Evolutionary conservation across 106 monocot species (phyloP).

Genomic region (Allium sativum): DNA sequence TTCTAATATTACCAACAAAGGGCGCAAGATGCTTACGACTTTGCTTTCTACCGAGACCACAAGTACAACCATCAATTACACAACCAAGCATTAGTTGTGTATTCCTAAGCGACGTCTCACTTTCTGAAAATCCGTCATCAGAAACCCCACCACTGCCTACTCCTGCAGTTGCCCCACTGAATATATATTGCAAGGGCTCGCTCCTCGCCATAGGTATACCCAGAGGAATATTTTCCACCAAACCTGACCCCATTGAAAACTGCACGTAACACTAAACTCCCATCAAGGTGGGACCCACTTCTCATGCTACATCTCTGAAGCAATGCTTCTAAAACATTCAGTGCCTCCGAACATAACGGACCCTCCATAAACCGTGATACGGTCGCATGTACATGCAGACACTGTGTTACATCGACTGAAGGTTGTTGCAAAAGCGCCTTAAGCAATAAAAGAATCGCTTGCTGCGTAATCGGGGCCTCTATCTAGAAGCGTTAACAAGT

Average conservation of each 20-base stretch:
- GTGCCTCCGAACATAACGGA: conserved; percentile 70
- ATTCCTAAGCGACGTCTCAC: conserved; percentile 73
- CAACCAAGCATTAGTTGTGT: conserved; percentile 73
- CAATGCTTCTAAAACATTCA: conserved; percentile 83
- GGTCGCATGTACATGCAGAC: conserved; percentile 79
- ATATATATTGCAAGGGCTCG: conserved; percentile 55
- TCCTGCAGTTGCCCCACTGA: conserved; percentile 33
- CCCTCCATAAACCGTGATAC: conserved; percentile 94
- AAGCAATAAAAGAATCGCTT: conserved; percentile 76
- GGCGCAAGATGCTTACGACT: conserved; percentile 94
- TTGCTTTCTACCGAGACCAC: conserved; percentile 71
- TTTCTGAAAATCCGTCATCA: conserved; percentile 42
- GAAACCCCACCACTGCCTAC: conserved; percentile 14
- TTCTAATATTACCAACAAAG: conserved; percentile 47
- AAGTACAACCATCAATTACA: conserved; percentile 87
- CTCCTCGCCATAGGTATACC: conserved; percentile 79
- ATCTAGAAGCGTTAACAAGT: conserved; percentile 83
- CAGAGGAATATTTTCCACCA: conserved; percentile 58
- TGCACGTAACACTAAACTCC: conserved; percentile 6
- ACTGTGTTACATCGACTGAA: conserved; percentile 78
- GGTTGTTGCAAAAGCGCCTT: conserved; percentile 88
- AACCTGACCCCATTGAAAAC: conserved; percentile 33
- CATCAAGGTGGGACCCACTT: conserved; percentile 35
- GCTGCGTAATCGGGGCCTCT: conserved; percentile 75
- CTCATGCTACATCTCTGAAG: conserved; percentile 71